Evolutionary conservation across 2,329 filamentous ascomycete genomes (phyloP), one percentile per base, ranked within the genome.

Genomic region (Epichloe sylvatica): DNA sequence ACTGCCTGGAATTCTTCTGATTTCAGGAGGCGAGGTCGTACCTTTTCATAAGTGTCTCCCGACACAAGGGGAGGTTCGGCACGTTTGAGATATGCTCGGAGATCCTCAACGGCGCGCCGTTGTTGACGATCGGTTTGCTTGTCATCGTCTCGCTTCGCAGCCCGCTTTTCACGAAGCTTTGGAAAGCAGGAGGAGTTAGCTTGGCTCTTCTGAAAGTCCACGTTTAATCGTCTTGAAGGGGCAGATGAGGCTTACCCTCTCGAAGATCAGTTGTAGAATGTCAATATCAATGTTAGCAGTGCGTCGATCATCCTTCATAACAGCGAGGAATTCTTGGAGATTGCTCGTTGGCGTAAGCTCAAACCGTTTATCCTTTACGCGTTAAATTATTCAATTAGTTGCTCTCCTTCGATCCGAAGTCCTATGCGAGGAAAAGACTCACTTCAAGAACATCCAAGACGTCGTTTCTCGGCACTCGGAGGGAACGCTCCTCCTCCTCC

Each of bases 391-490:
- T 39, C 35, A 17, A 56, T 61, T 47, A 57, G 52, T 6, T 4
- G 39, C 36, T 30, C 21, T 30, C 30, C 17, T 6, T 13, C 17
- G 15, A 9, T 19, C 12, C 4, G 6, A 25, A n/a, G 21, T 40
- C 3, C 15, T 23, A 15, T 42, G 37, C 43, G n/a, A 46, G 39
- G 21, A 3, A n/a, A 15, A 11, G 13, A 70, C 82, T 73, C 67
- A 92, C 87, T 74, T 94, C 86, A 57, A 95, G 75, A 57, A 92
- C 87, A 68, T 95, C 89, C 55, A 92, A 72, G 38, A 94, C 85
- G 61, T 89, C 81, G 62, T 92, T 94, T 53, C 87, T 77, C 45
- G 84, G 83, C 46, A 80, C 82, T 53, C 90, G 83, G 45, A 96
- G 72, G n/a, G 83, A 81, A 51, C 86, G 81, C 62, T 98, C 91